Conservation (phyloP, 345 rosid species). For the Streptanthus diversifolius region DNA sequence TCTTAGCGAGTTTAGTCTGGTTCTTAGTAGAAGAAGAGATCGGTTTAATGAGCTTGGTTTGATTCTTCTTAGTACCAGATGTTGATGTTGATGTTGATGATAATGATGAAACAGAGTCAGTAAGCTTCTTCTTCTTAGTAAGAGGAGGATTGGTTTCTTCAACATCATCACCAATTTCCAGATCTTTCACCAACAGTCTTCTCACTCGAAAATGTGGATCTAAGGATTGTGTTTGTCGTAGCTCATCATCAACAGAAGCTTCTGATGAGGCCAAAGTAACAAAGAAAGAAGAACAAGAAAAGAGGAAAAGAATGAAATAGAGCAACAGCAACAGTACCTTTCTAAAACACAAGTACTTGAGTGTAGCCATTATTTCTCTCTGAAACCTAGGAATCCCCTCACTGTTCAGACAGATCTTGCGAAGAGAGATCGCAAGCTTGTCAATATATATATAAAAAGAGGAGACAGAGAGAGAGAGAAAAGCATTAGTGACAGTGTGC, state of each 20-base stretch:
- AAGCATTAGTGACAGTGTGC: conserved; percentile 24
- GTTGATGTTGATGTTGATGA: neutral
- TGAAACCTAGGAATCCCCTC: conserved; percentile 32
- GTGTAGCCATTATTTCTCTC: conserved; percentile 42
- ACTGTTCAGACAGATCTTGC: conserved; percentile 34
- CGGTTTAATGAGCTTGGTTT: conserved; percentile 49
- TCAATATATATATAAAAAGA: conserved; percentile 35
- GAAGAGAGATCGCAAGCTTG: conserved; percentile 30
- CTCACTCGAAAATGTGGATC: conserved; percentile 36
- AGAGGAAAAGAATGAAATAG: conserved; percentile 38
- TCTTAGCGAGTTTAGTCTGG: conserved; percentile 46
- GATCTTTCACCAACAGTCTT: conserved; percentile 41
- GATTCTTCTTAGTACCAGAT: conserved; percentile 40
- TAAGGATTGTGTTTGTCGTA: conserved; percentile 23
- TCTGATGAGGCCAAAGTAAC: conserved; percentile 35
- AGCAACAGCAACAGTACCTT: conserved; percentile 47
- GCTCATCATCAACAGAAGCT: conserved; percentile 12
- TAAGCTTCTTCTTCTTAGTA: conserved; percentile 47
- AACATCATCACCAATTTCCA: conserved; percentile 14
- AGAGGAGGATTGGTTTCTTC: conserved; percentile 26
- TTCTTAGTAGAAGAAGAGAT: conserved; percentile 37
- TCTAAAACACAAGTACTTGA: conserved; percentile 40
- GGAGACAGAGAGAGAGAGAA: neutral
- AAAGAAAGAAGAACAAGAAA: conserved; percentile 27
- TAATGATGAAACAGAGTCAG: conserved; percentile 17